Conservation (phyloP, 768 basidiomycete genomes). For the Macrolepiota albuminosa region DNA sequence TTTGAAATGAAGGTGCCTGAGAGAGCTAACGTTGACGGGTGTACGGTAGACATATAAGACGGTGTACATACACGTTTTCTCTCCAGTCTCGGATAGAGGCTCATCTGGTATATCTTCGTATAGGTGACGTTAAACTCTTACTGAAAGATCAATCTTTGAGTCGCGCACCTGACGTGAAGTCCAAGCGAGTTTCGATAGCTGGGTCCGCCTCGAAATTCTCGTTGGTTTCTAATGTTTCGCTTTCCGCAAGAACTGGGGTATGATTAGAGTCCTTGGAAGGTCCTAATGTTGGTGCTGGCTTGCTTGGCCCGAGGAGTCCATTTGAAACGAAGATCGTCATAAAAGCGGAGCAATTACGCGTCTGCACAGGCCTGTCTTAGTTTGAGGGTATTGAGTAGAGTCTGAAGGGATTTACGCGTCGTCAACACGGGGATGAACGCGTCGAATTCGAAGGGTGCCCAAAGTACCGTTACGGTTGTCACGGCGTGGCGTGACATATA, state of each 20-base stretch:
- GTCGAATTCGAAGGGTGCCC: background rate
- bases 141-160: background rate
- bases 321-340: slow-evolving; percentile 17
- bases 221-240: background rate
- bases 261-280: background rate
- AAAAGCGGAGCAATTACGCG: background rate
- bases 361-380: background rate
- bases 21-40: background rate
- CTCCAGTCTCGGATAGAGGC: background rate
- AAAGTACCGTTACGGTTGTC: background rate
- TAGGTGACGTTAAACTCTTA: background rate
- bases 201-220: background rate
- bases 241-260: background rate
- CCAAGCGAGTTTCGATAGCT: background rate
- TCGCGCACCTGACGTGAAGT: background rate
- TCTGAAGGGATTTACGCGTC: background rate
- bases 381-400: background rate
- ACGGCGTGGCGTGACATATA: background rate
- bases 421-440: background rate
- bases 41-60: background rate
- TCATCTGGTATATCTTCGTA: background rate
- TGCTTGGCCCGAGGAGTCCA: slow-evolving; percentile 9
- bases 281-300: background rate
- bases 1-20: slow-evolving; percentile 11
- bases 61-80: background rate